Percentiles rank a stretch among this genome's conserved stretches.
These are phyloP conservation scores for Aspergillus fischeri DNA, from an alignment of 2,329 filamentous ascomycete genomes.

Conservation along the genomic window DNA sequence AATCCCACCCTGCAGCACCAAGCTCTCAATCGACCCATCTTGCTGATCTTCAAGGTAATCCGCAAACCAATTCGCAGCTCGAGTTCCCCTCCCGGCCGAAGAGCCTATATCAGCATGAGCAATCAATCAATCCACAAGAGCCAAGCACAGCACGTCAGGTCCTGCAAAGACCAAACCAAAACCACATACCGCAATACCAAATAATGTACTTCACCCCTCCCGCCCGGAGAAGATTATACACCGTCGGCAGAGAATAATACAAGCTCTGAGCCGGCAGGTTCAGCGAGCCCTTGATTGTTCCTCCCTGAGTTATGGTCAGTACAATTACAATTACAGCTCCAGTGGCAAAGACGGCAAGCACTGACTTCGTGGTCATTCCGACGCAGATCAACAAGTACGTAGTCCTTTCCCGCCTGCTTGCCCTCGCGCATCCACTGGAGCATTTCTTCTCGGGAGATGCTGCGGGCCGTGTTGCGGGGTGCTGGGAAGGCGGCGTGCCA, in stretches of 20 bases:
- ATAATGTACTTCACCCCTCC: slow-evolving; percentile 32
- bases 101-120: slow-evolving; percentile 42
- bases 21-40: slow-evolving; percentile 44
- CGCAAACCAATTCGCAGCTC: slow-evolving; percentile 54
- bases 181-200: slow-evolving; percentile 40
- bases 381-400: slow-evolving; percentile 46
- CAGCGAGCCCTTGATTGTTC: slow-evolving; percentile 56
- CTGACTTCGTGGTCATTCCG: slow-evolving; percentile 44
- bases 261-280: slow-evolving; percentile 42
- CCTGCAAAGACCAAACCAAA: background rate
- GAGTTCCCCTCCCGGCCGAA: slow-evolving; percentile 50
- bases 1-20: slow-evolving; percentile 51
- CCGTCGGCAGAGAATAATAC: slow-evolving; percentile 32
- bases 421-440: slow-evolving; percentile 34
- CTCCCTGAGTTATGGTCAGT: slow-evolving; percentile 41
- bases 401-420: slow-evolving; percentile 27
- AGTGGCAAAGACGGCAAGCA: too few relatives aligned
- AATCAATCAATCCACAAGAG: background rate
- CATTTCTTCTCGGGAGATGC: slow-evolving; percentile 32
- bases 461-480: slow-evolving; percentile 26
- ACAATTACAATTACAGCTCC: too few relatives aligned
- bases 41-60: slow-evolving; percentile 46
- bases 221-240: slow-evolving; percentile 30
- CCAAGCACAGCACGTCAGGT: background rate
- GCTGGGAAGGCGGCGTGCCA: slow-evolving; percentile 42